Evolutionary conservation across 148 eudicot genomes (phyloP), one percentile per base, ranked within the genome.

Genomic region (Camellia japonica): DNA sequence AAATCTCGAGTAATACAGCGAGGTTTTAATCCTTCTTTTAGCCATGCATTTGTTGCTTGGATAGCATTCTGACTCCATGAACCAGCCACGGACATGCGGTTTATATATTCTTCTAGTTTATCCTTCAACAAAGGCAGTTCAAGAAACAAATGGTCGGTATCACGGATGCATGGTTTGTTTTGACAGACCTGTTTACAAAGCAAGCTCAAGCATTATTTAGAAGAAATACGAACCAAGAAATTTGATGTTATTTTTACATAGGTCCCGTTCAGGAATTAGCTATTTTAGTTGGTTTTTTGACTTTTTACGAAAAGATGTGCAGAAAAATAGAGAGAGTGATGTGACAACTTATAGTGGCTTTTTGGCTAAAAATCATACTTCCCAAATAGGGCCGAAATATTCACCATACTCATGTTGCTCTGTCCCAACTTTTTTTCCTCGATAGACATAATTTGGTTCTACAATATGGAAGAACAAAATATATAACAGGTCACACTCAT

Each of bases 31-130:
- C 97, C 98, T 85, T 93, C 97, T 89, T 86, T 93, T 41, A 95
- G 87, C 98, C 98, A 95, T 63, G 92, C 94, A 85, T 89, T 74
- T 75, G 98, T 95, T 79, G 89, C 83, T 77, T 95, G 98, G 82
- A 95, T 88, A 30, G 98, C 98, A 83, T 95, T 95, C 76, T 88
- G 97, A 89, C 94, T 94, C 98, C 98, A 94, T 3, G 90, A 87
- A 62, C 98, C 98, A 80, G 84, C 93, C 80, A 90, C 93, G 69
- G 93, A 90, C 89, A 81, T 90, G 62, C 71, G 76, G 54, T 76
- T 84, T 76, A 95, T 83, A 78, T 93, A 95, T 74, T 88, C 91
- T 47, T 78, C 92, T 78, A 95, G 75, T 84, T 85, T 89, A 70
- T 87, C 94, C 81, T 83, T 86, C 76, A 95, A 88, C 83, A 83